These are phyloP conservation scores for Pseudoperonospora humuli DNA, from an alignment of 352 stramenopile species.

Conservation along the genomic window DNA sequence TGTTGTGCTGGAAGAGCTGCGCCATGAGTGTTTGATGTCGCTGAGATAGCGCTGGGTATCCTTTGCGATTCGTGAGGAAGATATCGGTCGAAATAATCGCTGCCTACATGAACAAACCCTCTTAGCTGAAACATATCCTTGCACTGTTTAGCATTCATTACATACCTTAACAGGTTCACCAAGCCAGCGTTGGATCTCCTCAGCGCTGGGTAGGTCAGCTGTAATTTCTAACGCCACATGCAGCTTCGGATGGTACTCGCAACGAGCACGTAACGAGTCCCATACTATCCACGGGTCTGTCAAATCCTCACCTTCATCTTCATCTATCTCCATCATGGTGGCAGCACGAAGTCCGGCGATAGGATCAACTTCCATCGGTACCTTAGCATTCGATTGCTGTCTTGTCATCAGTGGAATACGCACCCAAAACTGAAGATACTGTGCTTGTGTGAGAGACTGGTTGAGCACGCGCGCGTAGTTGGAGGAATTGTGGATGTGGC, in stretches of 20 bases:
- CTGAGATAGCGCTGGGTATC: slow-evolving; percentile 93
- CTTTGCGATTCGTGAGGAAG: slow-evolving; percentile 94
- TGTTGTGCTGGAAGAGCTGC: slow-evolving; percentile 68
- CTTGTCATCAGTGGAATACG: slow-evolving; percentile 56
- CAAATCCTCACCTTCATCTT: slow-evolving; percentile 27
- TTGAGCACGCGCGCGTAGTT: slow-evolving; percentile 87
- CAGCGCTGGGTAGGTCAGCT: slow-evolving; percentile 54
- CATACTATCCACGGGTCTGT: slow-evolving; percentile 59
- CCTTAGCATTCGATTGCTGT: slow-evolving; percentile 10
- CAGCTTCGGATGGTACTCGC: slow-evolving; percentile 80
- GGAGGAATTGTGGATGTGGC: slow-evolving; percentile 30
- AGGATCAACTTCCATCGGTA: slow-evolving; percentile 9
- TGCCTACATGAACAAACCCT: slow-evolving; percentile 32
- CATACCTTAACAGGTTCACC: slow-evolving; percentile 74
- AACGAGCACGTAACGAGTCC: slow-evolving; percentile 76
- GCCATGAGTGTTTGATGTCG: slow-evolving; percentile 82
- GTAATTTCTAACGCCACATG: slow-evolving; percentile 82
- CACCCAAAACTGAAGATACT: slow-evolving; percentile 88
- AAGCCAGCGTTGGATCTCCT: slow-evolving; percentile 78
- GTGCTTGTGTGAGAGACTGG: slow-evolving; percentile 59
- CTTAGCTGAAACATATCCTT: not conserved
- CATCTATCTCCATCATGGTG: slow-evolving; percentile 18
- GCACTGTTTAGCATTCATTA: not conserved
- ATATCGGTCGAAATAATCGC: slow-evolving; percentile 85
- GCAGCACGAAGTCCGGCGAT: slow-evolving; percentile 13